phyloP scores from a whole-genome alignment of 2,329 filamentous ascomycete species.

The Pestalotiopsis sp. region DNA sequence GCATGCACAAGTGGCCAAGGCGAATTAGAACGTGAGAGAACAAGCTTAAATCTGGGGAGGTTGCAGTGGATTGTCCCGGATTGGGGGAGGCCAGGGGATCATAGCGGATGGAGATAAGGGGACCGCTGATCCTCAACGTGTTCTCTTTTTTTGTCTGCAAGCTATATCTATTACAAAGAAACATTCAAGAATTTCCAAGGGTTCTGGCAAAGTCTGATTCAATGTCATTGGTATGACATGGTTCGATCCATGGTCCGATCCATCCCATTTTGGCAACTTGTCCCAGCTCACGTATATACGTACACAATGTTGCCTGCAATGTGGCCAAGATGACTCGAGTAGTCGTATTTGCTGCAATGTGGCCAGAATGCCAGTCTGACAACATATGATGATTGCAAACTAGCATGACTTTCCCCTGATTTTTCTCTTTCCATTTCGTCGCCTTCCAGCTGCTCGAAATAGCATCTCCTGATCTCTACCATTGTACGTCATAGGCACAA shows the following conservation, averaged over 20 bases:
- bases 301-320: neutral
- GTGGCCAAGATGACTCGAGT: too few relatives aligned
- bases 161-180: slow-evolving; percentile 6
- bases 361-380: neutral
- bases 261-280: slow-evolving; percentile 4
- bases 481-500: slow-evolving; percentile 25
- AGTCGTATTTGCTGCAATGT: slow-evolving; percentile 5
- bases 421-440: neutral
- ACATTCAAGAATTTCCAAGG: neutral
- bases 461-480: neutral
- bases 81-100: neutral
- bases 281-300: neutral
- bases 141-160: slow-evolving; percentile 14
- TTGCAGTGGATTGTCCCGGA: slow-evolving; percentile 3
- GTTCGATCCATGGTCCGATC: slow-evolving; percentile 18
- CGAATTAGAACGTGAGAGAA: slow-evolving; percentile 2
- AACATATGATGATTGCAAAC: slow-evolving; percentile 2
- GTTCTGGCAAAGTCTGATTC: neutral
- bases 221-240: slow-evolving; percentile 15
- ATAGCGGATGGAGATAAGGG: neutral
- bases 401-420: neutral
- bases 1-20: neutral
- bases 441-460: neutral
- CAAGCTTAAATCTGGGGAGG: slow-evolving; percentile 10
- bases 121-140: slow-evolving; percentile 14